Evolutionary conservation across 2,329 filamentous ascomycete genomes (phyloP).

Genomic region (Passalora sequoiae): DNA sequence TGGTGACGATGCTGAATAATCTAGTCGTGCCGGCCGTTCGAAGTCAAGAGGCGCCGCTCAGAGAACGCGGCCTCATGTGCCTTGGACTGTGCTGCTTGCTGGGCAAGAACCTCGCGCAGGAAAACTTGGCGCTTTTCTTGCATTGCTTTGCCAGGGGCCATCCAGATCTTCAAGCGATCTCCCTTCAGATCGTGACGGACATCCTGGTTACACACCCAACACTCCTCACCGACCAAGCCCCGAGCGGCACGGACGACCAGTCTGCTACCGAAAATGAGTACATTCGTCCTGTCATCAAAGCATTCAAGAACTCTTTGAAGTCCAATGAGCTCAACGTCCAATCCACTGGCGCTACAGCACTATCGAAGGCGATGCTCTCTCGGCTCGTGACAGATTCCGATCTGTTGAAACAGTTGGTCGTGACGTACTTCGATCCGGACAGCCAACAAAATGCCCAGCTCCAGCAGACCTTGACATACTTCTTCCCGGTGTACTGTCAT

Average conservation of each 20-base stretch:
- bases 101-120: constrained; percentile 83
- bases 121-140: constrained; percentile 88
- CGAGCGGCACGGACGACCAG: constrained; percentile 29
- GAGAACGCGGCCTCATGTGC: constrained; percentile 84
- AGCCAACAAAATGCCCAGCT: constrained; percentile 75
- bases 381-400: constrained; percentile 66
- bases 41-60: constrained; percentile 84
- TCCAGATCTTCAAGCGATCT: constrained; percentile 80
- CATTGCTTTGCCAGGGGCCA: constrained; percentile 95
- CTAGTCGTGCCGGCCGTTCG: constrained; percentile 92
- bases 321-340: constrained; percentile 69
- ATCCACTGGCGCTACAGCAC: constrained; percentile 71
- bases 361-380: constrained; percentile 80
- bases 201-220: constrained; percentile 85
- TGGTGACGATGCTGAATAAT: constrained; percentile 98
- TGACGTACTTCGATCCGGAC: constrained; percentile 82
- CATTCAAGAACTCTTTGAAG: constrained; percentile 78
- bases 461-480: constrained; percentile 83
- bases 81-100: constrained; percentile 86
- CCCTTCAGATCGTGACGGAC: constrained; percentile 86
- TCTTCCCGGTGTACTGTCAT: constrained; percentile 90
- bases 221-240: constrained; percentile 57
- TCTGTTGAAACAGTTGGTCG: constrained; percentile 75
- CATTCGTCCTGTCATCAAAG: constrained; percentile 67
- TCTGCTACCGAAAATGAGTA: constrained; percentile 33